Evolutionary conservation across 2,329 filamentous ascomycete species (phyloP).

Genomic region (Colletotrichum eleusines): DNA sequence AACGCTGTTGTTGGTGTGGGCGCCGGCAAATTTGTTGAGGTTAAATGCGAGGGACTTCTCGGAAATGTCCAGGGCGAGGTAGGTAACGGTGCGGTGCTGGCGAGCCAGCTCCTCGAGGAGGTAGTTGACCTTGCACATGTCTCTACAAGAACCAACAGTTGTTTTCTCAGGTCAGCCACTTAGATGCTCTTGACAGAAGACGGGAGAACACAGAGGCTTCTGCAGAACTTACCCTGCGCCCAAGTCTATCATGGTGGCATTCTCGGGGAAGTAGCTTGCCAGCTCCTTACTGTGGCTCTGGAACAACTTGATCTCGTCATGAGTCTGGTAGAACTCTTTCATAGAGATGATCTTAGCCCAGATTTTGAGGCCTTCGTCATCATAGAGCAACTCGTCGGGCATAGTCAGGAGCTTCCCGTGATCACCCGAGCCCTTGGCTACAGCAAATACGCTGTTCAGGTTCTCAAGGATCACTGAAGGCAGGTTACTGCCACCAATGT

Average conservation of each 20-base stretch:
- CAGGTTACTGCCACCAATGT: constrained; percentile 56
- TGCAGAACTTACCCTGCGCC: constrained; percentile 56
- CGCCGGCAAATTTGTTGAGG: constrained; percentile 49
- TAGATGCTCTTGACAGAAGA: too few species aligned
- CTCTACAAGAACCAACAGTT: constrained; percentile 46
- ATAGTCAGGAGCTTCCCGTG: constrained; percentile 47
- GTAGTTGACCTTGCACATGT: constrained; percentile 56
- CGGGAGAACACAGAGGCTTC: too few species aligned
- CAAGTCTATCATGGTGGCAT: constrained; percentile 54
- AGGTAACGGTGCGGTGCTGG: constrained; percentile 48
- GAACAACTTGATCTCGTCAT: constrained; percentile 55
- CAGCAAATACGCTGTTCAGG: constrained; percentile 41
- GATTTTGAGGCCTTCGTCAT: constrained; percentile 53
- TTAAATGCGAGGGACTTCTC: constrained; percentile 52
- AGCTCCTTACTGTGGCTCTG: constrained; percentile 52
- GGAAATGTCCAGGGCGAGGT: constrained; percentile 57
- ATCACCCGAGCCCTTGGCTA: not conserved
- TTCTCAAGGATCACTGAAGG: constrained; percentile 46
- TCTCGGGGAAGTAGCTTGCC: constrained; percentile 46
- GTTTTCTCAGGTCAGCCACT: not conserved
- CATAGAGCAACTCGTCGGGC: constrained; percentile 57
- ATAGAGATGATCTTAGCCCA: constrained; percentile 58
- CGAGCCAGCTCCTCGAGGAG: constrained; percentile 53
- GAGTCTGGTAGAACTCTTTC: constrained; percentile 56
- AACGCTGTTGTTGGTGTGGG: constrained; percentile 49